Evolutionary conservation across 2,329 filamentous ascomycete species (phyloP).

Genomic region (Colletotrichum australisinense): DNA sequence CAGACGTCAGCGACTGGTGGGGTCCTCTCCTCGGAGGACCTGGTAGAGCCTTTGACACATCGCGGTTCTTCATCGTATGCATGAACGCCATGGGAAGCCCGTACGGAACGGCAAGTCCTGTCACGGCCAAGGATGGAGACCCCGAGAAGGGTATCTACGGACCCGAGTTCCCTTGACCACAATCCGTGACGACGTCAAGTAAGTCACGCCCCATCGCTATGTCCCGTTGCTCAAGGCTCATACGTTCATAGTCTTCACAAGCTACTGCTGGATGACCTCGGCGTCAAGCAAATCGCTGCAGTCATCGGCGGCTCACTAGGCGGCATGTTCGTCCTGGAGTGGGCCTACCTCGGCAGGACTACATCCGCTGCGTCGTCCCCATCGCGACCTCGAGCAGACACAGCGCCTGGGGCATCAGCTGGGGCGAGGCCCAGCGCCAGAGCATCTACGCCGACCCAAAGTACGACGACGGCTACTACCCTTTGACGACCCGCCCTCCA

Average conservation of each 20-base stretch:
- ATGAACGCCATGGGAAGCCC: constrained; percentile 89
- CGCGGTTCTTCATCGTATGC: constrained; percentile 86
- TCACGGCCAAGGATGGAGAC: constrained; percentile 89
- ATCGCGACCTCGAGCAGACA: constrained; percentile 88
- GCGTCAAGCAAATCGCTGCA: constrained; percentile 80
- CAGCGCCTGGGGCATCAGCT: constrained; percentile 91
- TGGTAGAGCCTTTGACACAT: constrained; percentile 83
- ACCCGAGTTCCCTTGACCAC: constrained; percentile 95
- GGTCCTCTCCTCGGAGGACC: constrained; percentile 82
- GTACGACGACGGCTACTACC: constrained; percentile 97
- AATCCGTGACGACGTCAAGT: constrained; percentile 95
- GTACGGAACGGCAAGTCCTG: constrained; percentile 88
- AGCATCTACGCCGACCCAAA: constrained; percentile 98
- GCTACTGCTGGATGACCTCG: constrained; percentile 82
- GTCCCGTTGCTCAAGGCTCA: constrained; percentile 29
- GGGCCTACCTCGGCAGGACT: constrained; percentile 90
- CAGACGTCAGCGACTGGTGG: constrained; percentile 91
- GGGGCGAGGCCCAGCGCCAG: constrained; percentile 89
- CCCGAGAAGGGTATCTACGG: constrained; percentile 82
- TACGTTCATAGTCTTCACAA: constrained; percentile 73
- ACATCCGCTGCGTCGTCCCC: constrained; percentile 82
- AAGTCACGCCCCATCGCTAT: constrained; percentile 48
- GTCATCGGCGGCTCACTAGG: constrained; percentile 89
- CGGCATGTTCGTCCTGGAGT: constrained; percentile 91
- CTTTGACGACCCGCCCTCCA: constrained; percentile 86